Percentiles rank a stretch among this genome's conserved stretches.
phyloP scores from a whole-genome alignment of 2,329 filamentous ascomycete species.

The Aspergillus novoparasiticus region DNA sequence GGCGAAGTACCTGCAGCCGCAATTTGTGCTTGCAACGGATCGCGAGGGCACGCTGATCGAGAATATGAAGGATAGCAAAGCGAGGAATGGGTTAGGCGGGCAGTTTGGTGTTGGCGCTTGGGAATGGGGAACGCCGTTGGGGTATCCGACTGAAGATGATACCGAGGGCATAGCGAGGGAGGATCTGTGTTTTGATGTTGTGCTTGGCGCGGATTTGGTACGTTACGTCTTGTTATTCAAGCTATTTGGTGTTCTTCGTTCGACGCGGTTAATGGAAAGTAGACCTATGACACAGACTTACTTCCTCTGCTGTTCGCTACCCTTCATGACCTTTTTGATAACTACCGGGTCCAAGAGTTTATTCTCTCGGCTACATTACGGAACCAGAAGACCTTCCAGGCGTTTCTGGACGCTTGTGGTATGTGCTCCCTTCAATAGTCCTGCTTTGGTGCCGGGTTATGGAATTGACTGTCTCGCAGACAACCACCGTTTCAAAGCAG shows the following conservation, averaged over 20 bases:
- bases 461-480: constrained; percentile 27
- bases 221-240: constrained; percentile 8
- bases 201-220: constrained; percentile 47
- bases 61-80: constrained; percentile 41
- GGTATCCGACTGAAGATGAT: constrained; percentile 10
- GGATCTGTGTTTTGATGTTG: constrained; percentile 38
- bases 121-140: constrained; percentile 44
- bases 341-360: constrained; percentile 54
- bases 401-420: constrained; percentile 62
- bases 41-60: constrained; percentile 54
- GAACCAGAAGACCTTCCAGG: constrained; percentile 63
- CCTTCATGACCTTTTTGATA: constrained; percentile 57
- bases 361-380: constrained; percentile 64
- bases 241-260: background rate
- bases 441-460: background rate
- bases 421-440: constrained; percentile 31
- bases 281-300: constrained; percentile 65
- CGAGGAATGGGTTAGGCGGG: constrained; percentile 32
- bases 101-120: constrained; percentile 41
- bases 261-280: background rate
- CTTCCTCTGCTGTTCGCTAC: constrained; percentile 61
- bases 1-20: constrained; percentile 58
- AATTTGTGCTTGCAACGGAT: constrained; percentile 62
- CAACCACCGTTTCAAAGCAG: constrained; percentile 36
- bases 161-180: constrained; percentile 4